Evolutionary conservation across 2,329 filamentous ascomycete species (phyloP).

Genomic region (Pestalotiopsis fici): DNA sequence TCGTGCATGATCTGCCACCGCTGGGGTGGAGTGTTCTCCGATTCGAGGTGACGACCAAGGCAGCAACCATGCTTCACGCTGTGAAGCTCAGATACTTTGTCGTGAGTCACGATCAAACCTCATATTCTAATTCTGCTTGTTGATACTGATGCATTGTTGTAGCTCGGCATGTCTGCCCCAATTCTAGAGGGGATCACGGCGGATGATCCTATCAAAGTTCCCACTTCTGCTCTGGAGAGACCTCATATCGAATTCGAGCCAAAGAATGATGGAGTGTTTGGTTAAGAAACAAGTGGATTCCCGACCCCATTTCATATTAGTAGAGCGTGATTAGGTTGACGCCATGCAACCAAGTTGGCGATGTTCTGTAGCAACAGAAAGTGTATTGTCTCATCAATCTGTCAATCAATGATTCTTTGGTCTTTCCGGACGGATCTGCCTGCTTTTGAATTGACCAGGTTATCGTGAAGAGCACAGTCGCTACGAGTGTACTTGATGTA

Average conservation of each 20-base stretch:
- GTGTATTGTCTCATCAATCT: too few species aligned
- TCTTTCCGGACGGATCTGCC: too few species aligned
- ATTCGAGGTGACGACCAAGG: conserved; percentile 11
- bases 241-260: conserved; percentile 18
- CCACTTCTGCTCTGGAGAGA: conserved; percentile 8
- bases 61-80: conserved; percentile 16
- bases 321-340: too few species aligned
- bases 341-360: too few species aligned
- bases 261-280: conserved; percentile 17
- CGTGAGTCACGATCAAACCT: conserved; percentile 7
- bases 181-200: conserved; percentile 10
- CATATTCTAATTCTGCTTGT: background rate
- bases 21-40: conserved; percentile 16
- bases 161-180: conserved; percentile 12
- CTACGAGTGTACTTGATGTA: too few species aligned
- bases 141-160: background rate
- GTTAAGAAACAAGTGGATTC: background rate
- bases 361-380: too few species aligned
- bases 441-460: too few species aligned
- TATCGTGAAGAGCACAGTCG: too few species aligned
- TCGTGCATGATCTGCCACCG: conserved; percentile 16
- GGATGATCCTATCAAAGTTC: conserved; percentile 7
- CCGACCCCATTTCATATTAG: too few species aligned
- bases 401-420: too few species aligned
- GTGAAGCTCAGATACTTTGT: conserved; percentile 15